Percentiles rank a stretch among this genome's conserved stretches.
Evolutionary conservation across 2,329 filamentous ascomycete genomes (phyloP).

Genomic region (Monilinia aucupariae): DNA sequence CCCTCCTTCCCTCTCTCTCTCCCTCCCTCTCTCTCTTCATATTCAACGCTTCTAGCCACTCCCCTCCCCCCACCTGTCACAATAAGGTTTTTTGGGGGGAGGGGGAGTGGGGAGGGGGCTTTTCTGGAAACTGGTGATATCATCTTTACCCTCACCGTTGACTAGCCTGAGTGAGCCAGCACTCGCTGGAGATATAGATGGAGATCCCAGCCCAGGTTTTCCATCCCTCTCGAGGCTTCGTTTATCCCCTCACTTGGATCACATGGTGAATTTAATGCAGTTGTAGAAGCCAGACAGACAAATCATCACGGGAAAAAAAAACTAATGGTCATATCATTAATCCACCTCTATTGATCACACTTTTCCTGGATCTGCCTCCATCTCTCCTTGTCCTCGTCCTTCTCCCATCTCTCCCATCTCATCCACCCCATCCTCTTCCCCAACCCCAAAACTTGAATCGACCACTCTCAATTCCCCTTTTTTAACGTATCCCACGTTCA

Average conservation of each 20-base stretch:
- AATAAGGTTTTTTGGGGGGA: too few relatives aligned
- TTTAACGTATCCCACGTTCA: not conserved
- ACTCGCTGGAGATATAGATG: not conserved
- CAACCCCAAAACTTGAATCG: not conserved
- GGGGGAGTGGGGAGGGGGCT: too few relatives aligned
- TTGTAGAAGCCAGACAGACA: not conserved
- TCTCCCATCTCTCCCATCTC: not conserved
- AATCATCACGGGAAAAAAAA: not conserved
- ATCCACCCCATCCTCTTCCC: not conserved
- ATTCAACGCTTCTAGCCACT: too few relatives aligned
- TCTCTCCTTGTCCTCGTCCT: not conserved
- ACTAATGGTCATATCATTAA: conserved; percentile 8
- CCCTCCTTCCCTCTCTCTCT: too few relatives aligned
- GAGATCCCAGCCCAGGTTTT: not conserved
- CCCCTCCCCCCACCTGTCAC: too few relatives aligned
- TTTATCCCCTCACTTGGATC: not conserved
- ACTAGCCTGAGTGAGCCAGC: not conserved
- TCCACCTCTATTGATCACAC: not conserved
- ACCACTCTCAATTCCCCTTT: not conserved
- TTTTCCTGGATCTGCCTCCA: not conserved
- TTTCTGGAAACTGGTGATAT: not conserved
- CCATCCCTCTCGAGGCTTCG: not conserved
- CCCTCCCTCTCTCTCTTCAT: too few relatives aligned
- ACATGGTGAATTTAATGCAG: not conserved
- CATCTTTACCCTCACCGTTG: not conserved